These are phyloP conservation scores for Heliocybe sulcata DNA, from an alignment of 1,284 basidiomycete genomes.

Conservation along the genomic window DNA sequence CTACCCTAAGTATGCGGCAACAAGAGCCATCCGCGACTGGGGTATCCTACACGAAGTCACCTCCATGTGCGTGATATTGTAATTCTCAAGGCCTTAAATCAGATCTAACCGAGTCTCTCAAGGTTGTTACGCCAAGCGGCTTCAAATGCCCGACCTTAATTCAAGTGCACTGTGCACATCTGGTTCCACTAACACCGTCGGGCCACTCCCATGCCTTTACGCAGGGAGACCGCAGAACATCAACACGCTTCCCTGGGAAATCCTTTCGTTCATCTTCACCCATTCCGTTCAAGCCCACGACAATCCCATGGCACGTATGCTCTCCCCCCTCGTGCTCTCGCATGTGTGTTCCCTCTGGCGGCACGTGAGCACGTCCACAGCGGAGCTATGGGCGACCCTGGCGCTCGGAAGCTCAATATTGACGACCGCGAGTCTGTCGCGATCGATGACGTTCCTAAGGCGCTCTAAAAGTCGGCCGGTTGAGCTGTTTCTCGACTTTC, in stretches of 20 bases:
- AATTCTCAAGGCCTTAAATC: too few species aligned
- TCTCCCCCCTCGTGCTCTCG: constrained; percentile 25
- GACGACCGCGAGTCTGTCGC: constrained; percentile 30
- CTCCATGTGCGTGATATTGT: too few species aligned
- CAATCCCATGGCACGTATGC: constrained; percentile 6
- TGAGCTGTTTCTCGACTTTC: constrained; percentile 42
- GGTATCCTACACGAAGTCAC: too few species aligned
- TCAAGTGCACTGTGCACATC: too few species aligned
- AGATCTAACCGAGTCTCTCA: too few species aligned
- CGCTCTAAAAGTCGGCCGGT: constrained; percentile 36
- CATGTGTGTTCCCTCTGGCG: constrained; percentile 43
- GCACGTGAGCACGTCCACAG: constrained; percentile 30
- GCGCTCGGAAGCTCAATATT: constrained; percentile 15
- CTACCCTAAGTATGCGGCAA: too few species aligned
- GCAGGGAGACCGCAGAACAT: neutral
- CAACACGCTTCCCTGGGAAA: neutral
- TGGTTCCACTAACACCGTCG: too few species aligned
- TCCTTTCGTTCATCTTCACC: neutral
- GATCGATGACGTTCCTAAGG: constrained; percentile 26
- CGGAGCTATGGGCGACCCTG: constrained; percentile 36
- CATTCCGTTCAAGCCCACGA: neutral
- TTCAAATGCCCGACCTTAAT: too few species aligned
- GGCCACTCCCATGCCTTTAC: neutral
- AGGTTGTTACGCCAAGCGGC: too few species aligned
- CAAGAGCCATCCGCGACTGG: too few species aligned